Percentiles rank a stretch among this genome's conserved stretches.
Conservation (phyloP, 2,329 filamentous ascomycete genomes). For the Byssothecium circinans region DNA sequence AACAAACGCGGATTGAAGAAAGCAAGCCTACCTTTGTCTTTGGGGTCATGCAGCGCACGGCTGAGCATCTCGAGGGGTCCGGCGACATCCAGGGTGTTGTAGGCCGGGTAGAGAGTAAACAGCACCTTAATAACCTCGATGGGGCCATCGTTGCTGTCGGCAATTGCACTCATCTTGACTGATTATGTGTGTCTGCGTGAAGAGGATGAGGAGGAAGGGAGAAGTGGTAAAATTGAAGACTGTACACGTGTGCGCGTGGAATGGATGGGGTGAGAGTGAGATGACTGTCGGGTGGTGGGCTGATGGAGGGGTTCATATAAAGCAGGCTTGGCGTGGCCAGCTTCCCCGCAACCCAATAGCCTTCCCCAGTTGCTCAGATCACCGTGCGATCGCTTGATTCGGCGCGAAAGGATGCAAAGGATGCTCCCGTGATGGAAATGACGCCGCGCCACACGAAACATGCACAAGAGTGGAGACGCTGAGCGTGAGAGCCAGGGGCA, state of each 20-base stretch:
- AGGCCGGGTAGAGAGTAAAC: constrained; percentile 58
- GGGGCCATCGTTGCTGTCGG: constrained; percentile 40
- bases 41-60: constrained; percentile 56
- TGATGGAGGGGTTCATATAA: constrained; percentile 1
- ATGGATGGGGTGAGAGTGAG: not conserved
- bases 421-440: not conserved
- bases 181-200: constrained; percentile 17
- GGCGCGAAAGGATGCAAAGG: not conserved
- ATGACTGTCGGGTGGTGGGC: constrained; percentile 3
- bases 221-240: constrained; percentile 10
- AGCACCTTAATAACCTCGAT: constrained; percentile 66
- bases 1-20: not conserved
- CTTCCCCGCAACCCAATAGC: not conserved
- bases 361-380: not conserved
- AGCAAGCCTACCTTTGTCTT: constrained; percentile 51
- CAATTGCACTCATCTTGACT: constrained; percentile 46
- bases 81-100: constrained; percentile 60
- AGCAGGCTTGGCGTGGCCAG: not conserved
- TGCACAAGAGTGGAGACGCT: constrained; percentile 1
- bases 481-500: not conserved
- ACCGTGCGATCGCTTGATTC: not conserved
- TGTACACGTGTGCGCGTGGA: not conserved
- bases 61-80: constrained; percentile 62
- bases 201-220: constrained; percentile 17
- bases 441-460: not conserved